phyloP scores from a whole-genome alignment of 495 filamentous ascomycete species.

The Neurospora sp. region DNA sequence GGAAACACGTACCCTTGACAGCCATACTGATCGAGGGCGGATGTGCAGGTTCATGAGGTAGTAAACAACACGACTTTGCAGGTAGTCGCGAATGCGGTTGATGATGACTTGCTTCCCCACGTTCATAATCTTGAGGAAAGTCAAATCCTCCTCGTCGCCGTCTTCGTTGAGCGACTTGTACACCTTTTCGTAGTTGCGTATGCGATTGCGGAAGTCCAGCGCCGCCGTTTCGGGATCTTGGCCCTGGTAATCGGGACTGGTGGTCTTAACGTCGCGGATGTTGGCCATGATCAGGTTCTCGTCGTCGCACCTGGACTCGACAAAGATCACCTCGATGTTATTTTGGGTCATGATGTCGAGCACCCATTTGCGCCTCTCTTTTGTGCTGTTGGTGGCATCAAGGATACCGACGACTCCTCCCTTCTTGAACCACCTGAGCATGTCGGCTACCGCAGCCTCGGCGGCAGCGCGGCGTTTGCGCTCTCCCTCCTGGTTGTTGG shows the following conservation, averaged over 20 bases:
- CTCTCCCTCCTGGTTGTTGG: constrained; percentile 77
- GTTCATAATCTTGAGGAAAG: constrained; percentile 95
- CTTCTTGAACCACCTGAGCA: constrained; percentile 79
- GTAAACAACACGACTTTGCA: constrained; percentile 92
- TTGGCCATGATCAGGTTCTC: constrained; percentile 94
- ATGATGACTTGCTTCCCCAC: constrained; percentile 92
- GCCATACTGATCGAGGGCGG: constrained; percentile 92
- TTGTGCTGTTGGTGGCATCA: constrained; percentile 93
- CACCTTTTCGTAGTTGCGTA: constrained; percentile 91
- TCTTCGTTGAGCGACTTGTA: constrained; percentile 82
- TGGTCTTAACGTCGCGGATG: constrained; percentile 94
- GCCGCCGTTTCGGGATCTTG: constrained; percentile 89
- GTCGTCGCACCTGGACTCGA: constrained; percentile 92
- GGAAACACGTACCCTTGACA: constrained; percentile 64
- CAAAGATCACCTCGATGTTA: constrained; percentile 82
- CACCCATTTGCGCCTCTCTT: constrained; percentile 82
- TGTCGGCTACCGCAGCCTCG: constrained; percentile 80
- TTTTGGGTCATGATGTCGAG: constrained; percentile 59
- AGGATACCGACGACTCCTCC: constrained; percentile 80
- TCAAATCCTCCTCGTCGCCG: constrained; percentile 65
- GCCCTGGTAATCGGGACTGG: constrained; percentile 85
- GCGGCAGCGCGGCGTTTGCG: constrained; percentile 77
- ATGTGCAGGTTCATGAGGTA: constrained; percentile 98
- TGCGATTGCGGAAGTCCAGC: constrained; percentile 83
- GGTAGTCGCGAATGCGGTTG: constrained; percentile 92